These are phyloP conservation scores for Fomes fomentarius DNA, from an alignment of 1,284 basidiomycete genomes.

Conservation along the genomic window DNA sequence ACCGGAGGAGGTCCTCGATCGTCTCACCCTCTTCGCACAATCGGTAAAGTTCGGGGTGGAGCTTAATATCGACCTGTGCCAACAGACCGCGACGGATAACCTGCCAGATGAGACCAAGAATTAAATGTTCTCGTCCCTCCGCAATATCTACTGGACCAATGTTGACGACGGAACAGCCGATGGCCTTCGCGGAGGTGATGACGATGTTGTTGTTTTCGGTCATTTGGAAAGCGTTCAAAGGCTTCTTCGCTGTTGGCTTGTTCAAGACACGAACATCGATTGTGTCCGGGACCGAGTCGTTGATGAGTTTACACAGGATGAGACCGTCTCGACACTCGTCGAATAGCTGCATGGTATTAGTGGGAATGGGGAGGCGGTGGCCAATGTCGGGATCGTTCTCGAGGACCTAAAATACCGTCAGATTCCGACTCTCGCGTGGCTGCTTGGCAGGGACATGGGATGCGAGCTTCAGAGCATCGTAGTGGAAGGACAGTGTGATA, in stretches of 20 bases:
- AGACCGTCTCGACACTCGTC: conserved; percentile 97
- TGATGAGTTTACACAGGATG: conserved; percentile 97
- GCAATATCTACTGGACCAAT: conserved; percentile 94
- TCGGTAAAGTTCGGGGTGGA: conserved; percentile 96
- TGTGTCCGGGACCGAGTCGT: conserved; percentile 98
- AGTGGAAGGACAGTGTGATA: no score
- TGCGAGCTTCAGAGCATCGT: no score
- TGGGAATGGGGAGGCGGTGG: conserved; percentile 88
- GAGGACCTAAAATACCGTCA: conserved; percentile 63
- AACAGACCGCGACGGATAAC: conserved; percentile 94
- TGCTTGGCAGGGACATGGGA: no score
- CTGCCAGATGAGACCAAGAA: conserved; percentile 99
- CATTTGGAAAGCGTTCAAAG: conserved; percentile 95
- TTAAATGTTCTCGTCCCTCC: conserved; percentile 95
- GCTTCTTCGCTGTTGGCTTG: conserved; percentile 77
- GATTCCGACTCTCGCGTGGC: neutral
- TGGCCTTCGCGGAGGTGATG: conserved; percentile 94
- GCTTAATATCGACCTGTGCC: conserved; percentile 96
- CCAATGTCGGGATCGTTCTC: conserved; percentile 90
- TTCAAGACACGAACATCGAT: conserved; percentile 99
- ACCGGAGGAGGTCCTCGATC: conserved; percentile 89
- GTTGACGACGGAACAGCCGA: conserved; percentile 98
- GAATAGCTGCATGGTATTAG: conserved; percentile 98
- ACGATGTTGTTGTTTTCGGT: conserved; percentile 99
- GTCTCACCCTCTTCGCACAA: conserved; percentile 97